A percentile compares a stretch with the other conserved stretches of the same genome.
Evolutionary conservation across 352 stramenopile genomes (phyloP).

Genomic region (Paralagenidium karlingii): DNA sequence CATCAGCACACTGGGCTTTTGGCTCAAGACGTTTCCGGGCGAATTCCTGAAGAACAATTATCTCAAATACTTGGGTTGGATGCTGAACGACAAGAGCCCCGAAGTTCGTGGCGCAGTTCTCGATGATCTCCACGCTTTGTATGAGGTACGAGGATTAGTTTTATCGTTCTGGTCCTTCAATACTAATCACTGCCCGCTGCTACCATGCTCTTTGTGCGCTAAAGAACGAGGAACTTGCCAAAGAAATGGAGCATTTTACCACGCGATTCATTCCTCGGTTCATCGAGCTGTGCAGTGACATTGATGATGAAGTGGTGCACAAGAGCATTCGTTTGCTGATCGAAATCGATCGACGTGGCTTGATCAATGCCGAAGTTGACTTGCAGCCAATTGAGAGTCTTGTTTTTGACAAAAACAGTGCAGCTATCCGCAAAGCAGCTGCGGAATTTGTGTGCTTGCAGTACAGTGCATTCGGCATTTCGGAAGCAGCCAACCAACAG

Average conservation of each 20-base stretch:
- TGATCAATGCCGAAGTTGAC: constrained; percentile 73
- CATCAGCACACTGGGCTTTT: constrained; percentile 68
- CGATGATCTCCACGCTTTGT: constrained; percentile 69
- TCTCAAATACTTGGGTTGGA: constrained; percentile 94
- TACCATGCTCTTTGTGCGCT: not conserved
- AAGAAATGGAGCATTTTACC: constrained; percentile 71
- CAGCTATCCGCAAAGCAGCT: constrained; percentile 60
- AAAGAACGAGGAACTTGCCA: constrained; percentile 40
- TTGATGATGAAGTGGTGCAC: constrained; percentile 60
- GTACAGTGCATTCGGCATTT: constrained; percentile 80
- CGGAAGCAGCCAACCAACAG: constrained; percentile 1
- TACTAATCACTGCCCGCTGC: not conserved
- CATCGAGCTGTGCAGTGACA: constrained; percentile 69
- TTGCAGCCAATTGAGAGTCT: constrained; percentile 65
- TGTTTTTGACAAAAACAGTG: constrained; percentile 62
- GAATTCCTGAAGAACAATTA: constrained; percentile 90
- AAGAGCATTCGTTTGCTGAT: constrained; percentile 61
- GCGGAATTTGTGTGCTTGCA: constrained; percentile 82
- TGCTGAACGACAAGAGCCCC: constrained; percentile 85
- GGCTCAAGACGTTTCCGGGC: constrained; percentile 76
- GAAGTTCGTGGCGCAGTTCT: constrained; percentile 76
- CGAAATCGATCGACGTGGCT: constrained; percentile 60
- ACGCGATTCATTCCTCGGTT: constrained; percentile 64
- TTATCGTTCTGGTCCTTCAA: not conserved
- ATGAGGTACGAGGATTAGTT: constrained; percentile 30